These are phyloP conservation scores for Boletellus ananas DNA, from an alignment of 768 basidiomycete genomes.

Conservation along the genomic window DNA sequence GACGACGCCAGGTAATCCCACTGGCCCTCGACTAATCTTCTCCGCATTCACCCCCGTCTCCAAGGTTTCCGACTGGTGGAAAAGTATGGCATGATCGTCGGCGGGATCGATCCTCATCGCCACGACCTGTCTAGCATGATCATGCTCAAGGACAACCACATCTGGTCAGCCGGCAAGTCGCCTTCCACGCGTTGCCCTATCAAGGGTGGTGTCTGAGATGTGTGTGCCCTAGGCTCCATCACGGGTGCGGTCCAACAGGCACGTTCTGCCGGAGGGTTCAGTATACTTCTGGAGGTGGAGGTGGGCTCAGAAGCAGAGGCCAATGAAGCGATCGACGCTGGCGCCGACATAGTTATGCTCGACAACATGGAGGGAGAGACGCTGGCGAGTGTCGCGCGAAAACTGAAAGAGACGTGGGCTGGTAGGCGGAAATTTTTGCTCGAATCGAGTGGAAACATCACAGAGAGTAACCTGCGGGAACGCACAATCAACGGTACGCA, in stretches of 20 bases:
- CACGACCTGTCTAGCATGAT: slow-evolving; percentile 99
- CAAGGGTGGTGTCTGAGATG: slow-evolving; percentile 1
- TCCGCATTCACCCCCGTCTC: slow-evolving; percentile 7
- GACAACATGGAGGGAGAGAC: slow-evolving; percentile 86
- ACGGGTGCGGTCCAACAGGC: slow-evolving; percentile 82
- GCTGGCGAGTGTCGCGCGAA: slow-evolving; percentile 62
- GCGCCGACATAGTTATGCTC: slow-evolving; percentile 93
- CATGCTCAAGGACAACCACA: slow-evolving; percentile 99
- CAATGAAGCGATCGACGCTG: slow-evolving; percentile 94
- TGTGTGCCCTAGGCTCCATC: slow-evolving; percentile 65
- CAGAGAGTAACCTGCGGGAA: slow-evolving; percentile 77
- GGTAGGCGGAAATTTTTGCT: slow-evolving; percentile 82
- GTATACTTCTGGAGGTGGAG: slow-evolving; percentile 89
- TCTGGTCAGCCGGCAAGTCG: slow-evolving; percentile 85
- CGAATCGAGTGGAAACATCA: slow-evolving; percentile 94
- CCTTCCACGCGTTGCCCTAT: background rate
- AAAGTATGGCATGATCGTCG: slow-evolving; percentile 98
- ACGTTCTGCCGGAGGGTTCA: slow-evolving; percentile 89
- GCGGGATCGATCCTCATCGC: slow-evolving; percentile 93
- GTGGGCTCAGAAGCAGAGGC: slow-evolving; percentile 86
- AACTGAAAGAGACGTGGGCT: slow-evolving; percentile 74
- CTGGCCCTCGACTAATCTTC: background rate
- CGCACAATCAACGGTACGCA: slow-evolving; percentile 76
- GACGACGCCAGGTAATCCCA: slow-evolving; percentile 76
- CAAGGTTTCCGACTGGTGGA: slow-evolving; percentile 92